phyloP scores from a whole-genome alignment of 352 stramenopile species.

The Phytophthora sansomeana region DNA sequence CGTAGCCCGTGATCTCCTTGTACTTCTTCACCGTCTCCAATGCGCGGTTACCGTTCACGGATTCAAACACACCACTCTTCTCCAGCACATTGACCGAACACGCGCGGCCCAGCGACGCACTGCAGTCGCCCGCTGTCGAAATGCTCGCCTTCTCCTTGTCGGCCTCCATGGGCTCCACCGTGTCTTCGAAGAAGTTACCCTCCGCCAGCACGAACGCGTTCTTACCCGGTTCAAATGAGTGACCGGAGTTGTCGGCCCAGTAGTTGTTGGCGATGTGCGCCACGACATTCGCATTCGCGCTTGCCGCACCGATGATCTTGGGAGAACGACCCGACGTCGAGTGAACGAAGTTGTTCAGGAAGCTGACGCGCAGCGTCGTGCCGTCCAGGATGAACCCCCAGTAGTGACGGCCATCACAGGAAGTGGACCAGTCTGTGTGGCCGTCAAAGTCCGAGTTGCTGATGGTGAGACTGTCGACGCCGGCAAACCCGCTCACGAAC shows the following conservation, averaged over 20 bases:
- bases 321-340: constrained; percentile 42
- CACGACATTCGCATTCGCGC: constrained; percentile 30
- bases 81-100: constrained; percentile 16
- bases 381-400: constrained; percentile 46
- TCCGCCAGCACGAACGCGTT: constrained; percentile 42
- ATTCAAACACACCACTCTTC: constrained; percentile 23
- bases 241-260: constrained; percentile 49
- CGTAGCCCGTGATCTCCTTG: constrained; percentile 25
- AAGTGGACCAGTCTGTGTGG: constrained; percentile 40
- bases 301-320: constrained; percentile 32
- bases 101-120: constrained; percentile 10
- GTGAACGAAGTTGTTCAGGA: constrained; percentile 52
- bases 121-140: constrained; percentile 23
- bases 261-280: too few species aligned
- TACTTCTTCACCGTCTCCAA: constrained; percentile 27
- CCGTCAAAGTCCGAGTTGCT: constrained; percentile 63
- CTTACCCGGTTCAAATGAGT: too few species aligned
- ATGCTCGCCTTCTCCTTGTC: constrained; percentile 12
- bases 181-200: constrained; percentile 48
- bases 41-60: constrained; percentile 14
- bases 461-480: constrained; percentile 52
- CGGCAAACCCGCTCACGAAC: constrained; percentile 42
- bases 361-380: constrained; percentile 27
- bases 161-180: constrained; percentile 13
- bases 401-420: constrained; percentile 61